phyloP scores from a whole-genome alignment of 2,329 filamentous ascomycete species.

The Anthostomella pinea region DNA sequence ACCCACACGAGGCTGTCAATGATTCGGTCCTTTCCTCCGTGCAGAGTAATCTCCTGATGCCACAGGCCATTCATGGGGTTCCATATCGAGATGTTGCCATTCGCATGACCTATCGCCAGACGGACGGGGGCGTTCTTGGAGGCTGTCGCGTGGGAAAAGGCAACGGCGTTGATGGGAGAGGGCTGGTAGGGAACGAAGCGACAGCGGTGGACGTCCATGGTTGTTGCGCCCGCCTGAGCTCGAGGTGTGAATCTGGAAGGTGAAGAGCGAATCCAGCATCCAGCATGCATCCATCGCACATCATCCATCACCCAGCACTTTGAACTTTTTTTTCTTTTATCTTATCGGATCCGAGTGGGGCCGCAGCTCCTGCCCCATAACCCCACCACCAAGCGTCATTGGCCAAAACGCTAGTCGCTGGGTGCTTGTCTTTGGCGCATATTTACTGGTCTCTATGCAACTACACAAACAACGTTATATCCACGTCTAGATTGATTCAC shows the following conservation, averaged over 20 bases:
- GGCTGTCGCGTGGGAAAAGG: conserved; percentile 75
- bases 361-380: too few relatives aligned
- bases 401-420: too few relatives aligned
- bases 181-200: conserved; percentile 92
- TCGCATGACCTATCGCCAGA: conserved; percentile 85
- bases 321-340: not conserved
- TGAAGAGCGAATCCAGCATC: not conserved
- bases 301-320: conserved; percentile 29
- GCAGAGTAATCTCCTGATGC: conserved; percentile 85
- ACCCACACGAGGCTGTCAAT: conserved; percentile 92
- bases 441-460: too few relatives aligned
- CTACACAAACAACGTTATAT: too few relatives aligned
- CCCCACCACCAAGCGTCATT: too few relatives aligned
- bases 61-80: conserved; percentile 79
- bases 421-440: too few relatives aligned
- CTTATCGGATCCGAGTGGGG: too few relatives aligned
- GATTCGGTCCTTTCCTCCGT: conserved; percentile 78
- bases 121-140: conserved; percentile 60
- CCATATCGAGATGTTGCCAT: conserved; percentile 98
- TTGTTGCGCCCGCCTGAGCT: conserved; percentile 12
- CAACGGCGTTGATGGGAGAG: conserved; percentile 88
- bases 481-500: too few relatives aligned
- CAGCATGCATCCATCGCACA: not conserved
- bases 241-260: not conserved
- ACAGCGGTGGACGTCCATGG: conserved; percentile 95